phyloP scores from a whole-genome alignment of 2,329 filamentous ascomycete genomes.

The Xylariaceae sp. region DNA sequence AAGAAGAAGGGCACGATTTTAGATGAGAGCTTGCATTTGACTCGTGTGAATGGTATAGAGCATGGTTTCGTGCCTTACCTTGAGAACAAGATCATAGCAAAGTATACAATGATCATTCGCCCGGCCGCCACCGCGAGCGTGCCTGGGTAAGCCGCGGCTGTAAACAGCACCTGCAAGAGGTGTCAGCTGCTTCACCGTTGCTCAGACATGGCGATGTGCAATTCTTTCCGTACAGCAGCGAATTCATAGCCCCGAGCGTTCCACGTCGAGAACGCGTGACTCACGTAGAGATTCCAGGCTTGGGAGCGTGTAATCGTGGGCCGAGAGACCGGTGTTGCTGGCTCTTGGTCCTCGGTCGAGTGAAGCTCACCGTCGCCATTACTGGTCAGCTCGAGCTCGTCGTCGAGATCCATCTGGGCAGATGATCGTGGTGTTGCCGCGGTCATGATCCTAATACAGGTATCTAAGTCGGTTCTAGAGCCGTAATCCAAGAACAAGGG shows the following conservation, averaged over 20 bases:
- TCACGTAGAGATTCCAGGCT: constrained; percentile 41
- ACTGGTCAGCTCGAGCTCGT: too few species aligned
- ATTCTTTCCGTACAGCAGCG: constrained; percentile 45
- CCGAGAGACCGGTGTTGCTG: not conserved
- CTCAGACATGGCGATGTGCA: not conserved
- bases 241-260: constrained; percentile 54
- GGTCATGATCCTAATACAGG: too few species aligned
- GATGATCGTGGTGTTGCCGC: too few species aligned
- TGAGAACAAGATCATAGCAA: constrained; percentile 38
- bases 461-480: too few species aligned
- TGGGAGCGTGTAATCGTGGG: constrained; percentile 28
- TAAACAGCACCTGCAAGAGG: constrained; percentile 41
- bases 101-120: constrained; percentile 30
- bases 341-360: too few species aligned
- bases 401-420: too few species aligned
- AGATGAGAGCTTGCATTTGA: too few species aligned
- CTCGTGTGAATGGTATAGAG: too few species aligned
- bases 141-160: constrained; percentile 42
- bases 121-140: constrained; percentile 36
- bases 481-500: too few species aligned
- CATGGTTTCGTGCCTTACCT: constrained; percentile 14
- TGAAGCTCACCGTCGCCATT: too few species aligned
- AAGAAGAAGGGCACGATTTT: too few species aligned
- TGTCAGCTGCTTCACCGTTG: too few species aligned
- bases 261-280: constrained; percentile 53